Percentiles rank a stretch among this genome's conserved stretches.
These are phyloP conservation scores for Phaffomyces opuntiae DNA, from an alignment of 805 yeast genomes.

Conservation along the genomic window DNA sequence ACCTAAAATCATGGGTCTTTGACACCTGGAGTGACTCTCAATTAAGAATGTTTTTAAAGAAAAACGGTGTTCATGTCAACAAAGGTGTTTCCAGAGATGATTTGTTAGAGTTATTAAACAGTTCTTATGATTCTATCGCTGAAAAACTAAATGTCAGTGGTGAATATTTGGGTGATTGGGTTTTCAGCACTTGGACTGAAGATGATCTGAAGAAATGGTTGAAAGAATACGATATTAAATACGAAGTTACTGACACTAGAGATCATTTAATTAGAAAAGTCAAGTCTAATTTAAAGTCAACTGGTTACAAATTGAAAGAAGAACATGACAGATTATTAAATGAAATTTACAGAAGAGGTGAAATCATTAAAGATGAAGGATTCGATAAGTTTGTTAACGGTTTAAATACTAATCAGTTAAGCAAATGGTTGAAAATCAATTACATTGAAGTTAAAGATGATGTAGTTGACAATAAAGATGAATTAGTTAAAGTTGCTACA, in stretches of 20 bases:
- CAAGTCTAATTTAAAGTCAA: conserved; percentile 37
- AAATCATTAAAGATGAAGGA: conserved; percentile 21
- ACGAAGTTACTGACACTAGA: conserved; percentile 32
- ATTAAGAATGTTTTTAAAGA: conserved; percentile 28
- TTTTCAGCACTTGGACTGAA: conserved; percentile 47
- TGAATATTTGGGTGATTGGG: conserved; percentile 42
- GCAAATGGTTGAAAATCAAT: conserved; percentile 46
- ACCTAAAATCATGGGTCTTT: conserved; percentile 34
- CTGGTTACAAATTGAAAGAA: conserved; percentile 31
- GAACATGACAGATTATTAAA: conserved; percentile 34
- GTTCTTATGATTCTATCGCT: conserved; percentile 34
- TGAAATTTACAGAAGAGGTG: conserved; percentile 25
- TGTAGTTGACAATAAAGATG: conserved; percentile 28
- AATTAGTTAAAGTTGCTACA: conserved; percentile 29
- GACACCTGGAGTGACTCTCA: conserved; percentile 35
- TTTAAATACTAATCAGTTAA: conserved; percentile 39
- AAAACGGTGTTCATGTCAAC: conserved; percentile 24
- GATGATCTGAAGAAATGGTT: conserved; percentile 46
- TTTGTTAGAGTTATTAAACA: conserved; percentile 28
- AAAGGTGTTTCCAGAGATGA: conserved; percentile 7
- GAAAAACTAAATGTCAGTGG: conserved; percentile 32
- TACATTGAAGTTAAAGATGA: conserved; percentile 32
- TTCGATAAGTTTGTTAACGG: conserved; percentile 42
- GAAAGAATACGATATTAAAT: conserved; percentile 33
- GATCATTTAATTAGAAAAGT: conserved; percentile 41